phyloP scores from a whole-genome alignment of 176 grass and related monocot genomes.

The Elaeis guineensis region DNA sequence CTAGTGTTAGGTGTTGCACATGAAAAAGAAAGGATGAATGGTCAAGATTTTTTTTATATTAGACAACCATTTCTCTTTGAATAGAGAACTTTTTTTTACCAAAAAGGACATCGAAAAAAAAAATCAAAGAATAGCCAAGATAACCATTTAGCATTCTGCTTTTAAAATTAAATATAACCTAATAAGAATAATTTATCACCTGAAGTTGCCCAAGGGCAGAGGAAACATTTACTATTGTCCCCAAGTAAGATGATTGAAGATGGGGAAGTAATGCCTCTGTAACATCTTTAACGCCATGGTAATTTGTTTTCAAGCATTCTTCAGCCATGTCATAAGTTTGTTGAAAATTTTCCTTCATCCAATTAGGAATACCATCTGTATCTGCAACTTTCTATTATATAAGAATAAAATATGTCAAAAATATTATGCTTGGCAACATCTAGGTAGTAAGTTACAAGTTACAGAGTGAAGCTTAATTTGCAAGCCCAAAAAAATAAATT shows the following conservation, averaged over 20 bases:
- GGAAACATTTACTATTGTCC: slow-evolving; percentile 50
- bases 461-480: too few relatives aligned
- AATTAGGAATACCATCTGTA: background rate
- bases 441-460: too few relatives aligned
- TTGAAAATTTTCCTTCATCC: background rate
- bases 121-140: too few relatives aligned
- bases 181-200: slow-evolving; percentile 7
- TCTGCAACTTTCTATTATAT: background rate
- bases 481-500: too few relatives aligned
- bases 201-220: slow-evolving; percentile 28
- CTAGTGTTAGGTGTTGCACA: too few relatives aligned
- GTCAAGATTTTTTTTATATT: too few relatives aligned
- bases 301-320: slow-evolving; percentile 45
- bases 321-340: slow-evolving; percentile 29
- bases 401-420: slow-evolving; percentile 18
- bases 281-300: slow-evolving; percentile 41
- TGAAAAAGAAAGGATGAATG: too few relatives aligned
- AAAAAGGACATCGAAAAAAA: too few relatives aligned
- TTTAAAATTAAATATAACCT: too few relatives aligned
- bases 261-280: slow-evolving; percentile 37
- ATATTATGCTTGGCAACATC: background rate
- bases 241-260: slow-evolving; percentile 31
- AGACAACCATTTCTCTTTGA: too few relatives aligned
- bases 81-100: too few relatives aligned
- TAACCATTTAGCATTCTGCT: too few relatives aligned